phyloP scores from a whole-genome alignment of 768 basidiomycete species.

The Thelephora ganbajun region DNA sequence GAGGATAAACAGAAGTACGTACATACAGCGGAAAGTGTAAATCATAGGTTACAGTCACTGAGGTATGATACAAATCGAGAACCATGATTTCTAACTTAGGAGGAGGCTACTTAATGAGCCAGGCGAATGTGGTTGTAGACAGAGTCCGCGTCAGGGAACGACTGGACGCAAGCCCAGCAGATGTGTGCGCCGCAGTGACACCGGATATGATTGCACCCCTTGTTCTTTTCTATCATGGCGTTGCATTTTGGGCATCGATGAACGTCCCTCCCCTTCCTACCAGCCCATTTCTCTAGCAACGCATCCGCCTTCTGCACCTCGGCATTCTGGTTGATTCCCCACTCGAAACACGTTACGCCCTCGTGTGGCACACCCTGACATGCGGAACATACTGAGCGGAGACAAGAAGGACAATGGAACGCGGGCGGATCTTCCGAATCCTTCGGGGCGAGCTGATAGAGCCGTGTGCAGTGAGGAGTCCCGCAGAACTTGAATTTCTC shows the following conservation, averaged over 20 bases:
- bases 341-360: slow-evolving; percentile 34
- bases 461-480: slow-evolving; percentile 15
- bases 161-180: slow-evolving; percentile 38
- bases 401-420: slow-evolving; percentile 35
- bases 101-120: slow-evolving; percentile 16
- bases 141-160: slow-evolving; percentile 15
- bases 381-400: slow-evolving; percentile 29
- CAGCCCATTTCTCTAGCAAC: slow-evolving; percentile 26
- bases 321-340: slow-evolving; percentile 19
- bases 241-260: slow-evolving; percentile 35
- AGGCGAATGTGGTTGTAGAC: slow-evolving; percentile 25
- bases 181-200: slow-evolving; percentile 39
- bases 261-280: slow-evolving; percentile 14
- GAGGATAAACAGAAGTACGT: background rate
- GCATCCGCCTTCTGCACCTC: slow-evolving; percentile 24
- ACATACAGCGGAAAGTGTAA: background rate
- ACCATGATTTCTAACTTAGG: background rate
- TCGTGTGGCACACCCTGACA: slow-evolving; percentile 38
- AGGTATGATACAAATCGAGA: background rate
- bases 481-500: slow-evolving; percentile 12
- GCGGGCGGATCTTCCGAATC: slow-evolving; percentile 1
- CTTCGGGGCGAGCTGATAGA: slow-evolving; percentile 15
- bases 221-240: slow-evolving; percentile 32
- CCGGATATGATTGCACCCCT: slow-evolving; percentile 41
- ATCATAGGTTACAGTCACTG: background rate